Evolutionary conservation across 371 early-diverging fungal genomes (phyloP).

Genomic region (Syncephalastrum sp.): DNA sequence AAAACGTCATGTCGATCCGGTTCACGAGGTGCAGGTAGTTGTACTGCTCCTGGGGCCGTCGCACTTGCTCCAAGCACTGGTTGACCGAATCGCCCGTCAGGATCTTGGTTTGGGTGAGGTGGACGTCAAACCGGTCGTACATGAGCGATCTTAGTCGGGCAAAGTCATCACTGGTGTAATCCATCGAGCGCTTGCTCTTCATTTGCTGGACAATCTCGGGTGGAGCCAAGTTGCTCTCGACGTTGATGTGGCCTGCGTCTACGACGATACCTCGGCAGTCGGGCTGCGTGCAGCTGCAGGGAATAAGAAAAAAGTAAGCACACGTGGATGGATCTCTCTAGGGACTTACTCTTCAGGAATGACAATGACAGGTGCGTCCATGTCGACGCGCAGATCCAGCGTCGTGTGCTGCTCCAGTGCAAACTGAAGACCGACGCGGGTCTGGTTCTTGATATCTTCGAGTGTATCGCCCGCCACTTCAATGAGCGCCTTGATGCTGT

Average conservation of each 20-base stretch:
- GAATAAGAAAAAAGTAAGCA: background rate
- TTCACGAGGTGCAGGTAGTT: conserved; percentile 81
- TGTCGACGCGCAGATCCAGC: conserved; percentile 87
- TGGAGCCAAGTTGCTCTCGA: conserved; percentile 81
- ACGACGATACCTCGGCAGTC: conserved; percentile 76
- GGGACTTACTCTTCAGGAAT: conserved; percentile 77
- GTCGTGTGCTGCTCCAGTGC: conserved; percentile 90
- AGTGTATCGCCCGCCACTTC: conserved; percentile 88
- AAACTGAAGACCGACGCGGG: conserved; percentile 82
- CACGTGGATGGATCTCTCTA: background rate
- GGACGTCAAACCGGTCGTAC: conserved; percentile 89
- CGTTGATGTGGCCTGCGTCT: conserved; percentile 91
- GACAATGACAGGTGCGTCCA: conserved; percentile 97
- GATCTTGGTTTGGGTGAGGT: conserved; percentile 82
- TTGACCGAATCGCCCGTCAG: conserved; percentile 79
- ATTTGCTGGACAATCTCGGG: conserved; percentile 68
- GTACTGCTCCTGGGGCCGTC: conserved; percentile 38
- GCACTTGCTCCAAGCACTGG: conserved; percentile 69
- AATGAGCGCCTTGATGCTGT: conserved; percentile 69
- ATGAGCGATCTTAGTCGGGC: conserved; percentile 73
- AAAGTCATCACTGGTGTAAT: conserved; percentile 66
- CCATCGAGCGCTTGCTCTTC: conserved; percentile 62
- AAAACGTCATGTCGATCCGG: conserved; percentile 81
- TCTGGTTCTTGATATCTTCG: conserved; percentile 89
- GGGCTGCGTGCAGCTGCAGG: conserved; percentile 60